These are phyloP conservation scores for Tetracladium setigerum DNA, from an alignment of 495 filamentous ascomycete species.

Conservation along the genomic window DNA sequence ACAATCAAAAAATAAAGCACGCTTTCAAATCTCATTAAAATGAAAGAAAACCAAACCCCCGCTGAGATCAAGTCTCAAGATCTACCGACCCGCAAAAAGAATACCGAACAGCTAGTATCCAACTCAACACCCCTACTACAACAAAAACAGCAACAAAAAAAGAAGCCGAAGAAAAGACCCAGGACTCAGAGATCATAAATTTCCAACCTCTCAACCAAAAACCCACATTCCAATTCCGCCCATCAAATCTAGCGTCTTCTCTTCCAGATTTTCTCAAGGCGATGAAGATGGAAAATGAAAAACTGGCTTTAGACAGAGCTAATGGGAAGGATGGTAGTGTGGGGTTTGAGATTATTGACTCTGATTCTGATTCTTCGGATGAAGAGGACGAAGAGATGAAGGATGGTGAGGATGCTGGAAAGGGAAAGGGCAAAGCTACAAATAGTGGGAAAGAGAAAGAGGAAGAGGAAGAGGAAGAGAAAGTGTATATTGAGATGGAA, in stretches of 20 bases:
- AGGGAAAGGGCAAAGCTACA: conserved; percentile 13
- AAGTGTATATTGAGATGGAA: conserved; percentile 47
- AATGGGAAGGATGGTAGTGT: not conserved
- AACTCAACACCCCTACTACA: no score
- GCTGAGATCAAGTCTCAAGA: no score
- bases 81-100: no score
- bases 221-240: not conserved
- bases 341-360: conserved; percentile 22
- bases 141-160: not conserved
- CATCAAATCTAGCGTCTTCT: not conserved
- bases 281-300: conserved; percentile 41
- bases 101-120: no score
- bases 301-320: conserved; percentile 34
- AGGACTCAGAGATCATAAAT: conserved; percentile 2
- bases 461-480: conserved; percentile 24
- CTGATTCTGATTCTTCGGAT: conserved; percentile 22
- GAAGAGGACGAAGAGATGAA: conserved; percentile 23
- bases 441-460: conserved; percentile 14
- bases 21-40: no score
- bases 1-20: no score
- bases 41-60: no score
- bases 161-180: not conserved
- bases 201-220: conserved; percentile 7
- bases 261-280: conserved; percentile 32
- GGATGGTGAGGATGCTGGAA: conserved; percentile 14